Percentiles rank a stretch among this genome's conserved stretches.
These are phyloP conservation scores for Trichocomaceae sp. DNA, from an alignment of 2,329 filamentous ascomycete species.

Conservation along the genomic window DNA sequence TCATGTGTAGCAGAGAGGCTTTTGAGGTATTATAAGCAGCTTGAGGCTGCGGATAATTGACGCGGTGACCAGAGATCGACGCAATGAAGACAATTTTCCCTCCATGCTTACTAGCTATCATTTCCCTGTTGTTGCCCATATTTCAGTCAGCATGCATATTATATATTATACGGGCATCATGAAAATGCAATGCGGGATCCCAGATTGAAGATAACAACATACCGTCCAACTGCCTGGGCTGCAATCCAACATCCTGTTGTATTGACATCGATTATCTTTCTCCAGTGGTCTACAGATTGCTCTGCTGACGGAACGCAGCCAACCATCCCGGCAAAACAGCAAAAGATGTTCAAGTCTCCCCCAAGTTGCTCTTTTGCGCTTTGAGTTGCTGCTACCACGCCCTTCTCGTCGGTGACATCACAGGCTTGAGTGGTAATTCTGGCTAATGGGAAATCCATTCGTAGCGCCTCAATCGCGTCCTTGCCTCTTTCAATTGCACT, in stretches of 20 bases:
- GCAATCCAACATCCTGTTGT: slow-evolving; percentile 64
- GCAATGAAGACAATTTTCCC: slow-evolving; percentile 62
- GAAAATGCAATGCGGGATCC: too few relatives aligned
- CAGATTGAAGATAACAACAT: slow-evolving; percentile 13
- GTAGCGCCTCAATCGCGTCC: slow-evolving; percentile 42
- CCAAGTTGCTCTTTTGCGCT: slow-evolving; percentile 35
- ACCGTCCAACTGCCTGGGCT: slow-evolving; percentile 56
- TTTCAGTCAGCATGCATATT: neutral
- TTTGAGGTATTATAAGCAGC: slow-evolving; percentile 67
- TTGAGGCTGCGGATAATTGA: slow-evolving; percentile 69
- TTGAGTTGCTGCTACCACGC: slow-evolving; percentile 18
- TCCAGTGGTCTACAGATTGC: slow-evolving; percentile 54
- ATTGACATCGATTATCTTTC: slow-evolving; percentile 63
- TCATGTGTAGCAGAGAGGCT: slow-evolving; percentile 57
- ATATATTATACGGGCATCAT: neutral
- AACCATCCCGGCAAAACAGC: slow-evolving; percentile 65
- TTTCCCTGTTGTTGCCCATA: slow-evolving; percentile 32
- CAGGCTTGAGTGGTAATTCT: slow-evolving; percentile 48
- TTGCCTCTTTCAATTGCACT: slow-evolving; percentile 33
- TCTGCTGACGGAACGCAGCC: slow-evolving; percentile 56
- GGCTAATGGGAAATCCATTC: slow-evolving; percentile 48
- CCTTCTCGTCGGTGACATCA: slow-evolving; percentile 52
- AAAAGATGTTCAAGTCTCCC: slow-evolving; percentile 50
- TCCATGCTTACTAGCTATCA: slow-evolving; percentile 46
- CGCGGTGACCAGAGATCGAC: slow-evolving; percentile 60